These are phyloP conservation scores for Fusarium chuoi DNA, from an alignment of 2,329 filamentous ascomycete species.

Conservation along the genomic window DNA sequence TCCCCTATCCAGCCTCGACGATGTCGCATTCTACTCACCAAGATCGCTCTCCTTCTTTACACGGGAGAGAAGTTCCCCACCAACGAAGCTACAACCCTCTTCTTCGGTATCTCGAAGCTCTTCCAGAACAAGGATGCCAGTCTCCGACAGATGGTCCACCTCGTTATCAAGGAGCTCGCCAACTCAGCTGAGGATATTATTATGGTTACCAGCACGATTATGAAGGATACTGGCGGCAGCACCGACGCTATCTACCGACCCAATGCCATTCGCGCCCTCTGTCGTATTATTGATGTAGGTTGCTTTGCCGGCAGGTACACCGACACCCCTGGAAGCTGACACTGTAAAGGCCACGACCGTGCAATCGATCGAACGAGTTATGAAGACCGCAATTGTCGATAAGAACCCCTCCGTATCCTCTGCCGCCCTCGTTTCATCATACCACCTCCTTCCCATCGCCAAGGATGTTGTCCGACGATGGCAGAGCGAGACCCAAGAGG, in stretches of 20 bases:
- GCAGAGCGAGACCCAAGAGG: constrained; percentile 99
- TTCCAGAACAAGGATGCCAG: constrained; percentile 99
- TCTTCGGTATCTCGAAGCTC: constrained; percentile 98
- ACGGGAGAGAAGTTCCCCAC: constrained; percentile 97
- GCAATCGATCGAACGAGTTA: constrained; percentile 95
- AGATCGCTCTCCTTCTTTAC: constrained; percentile 95
- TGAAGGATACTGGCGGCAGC: constrained; percentile 98
- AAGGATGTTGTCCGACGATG: constrained; percentile 95
- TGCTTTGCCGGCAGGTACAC: constrained; percentile 19
- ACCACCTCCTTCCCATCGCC: constrained; percentile 96
- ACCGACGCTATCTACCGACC: constrained; percentile 94
- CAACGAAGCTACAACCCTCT: constrained; percentile 96
- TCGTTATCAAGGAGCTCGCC: constrained; percentile 97
- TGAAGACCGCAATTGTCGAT: constrained; percentile 99
- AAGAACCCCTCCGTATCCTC: constrained; percentile 98
- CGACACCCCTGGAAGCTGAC: constrained; percentile 44
- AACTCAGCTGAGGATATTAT: constrained; percentile 98
- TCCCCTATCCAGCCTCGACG: constrained; percentile 95
- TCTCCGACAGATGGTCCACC: constrained; percentile 97
- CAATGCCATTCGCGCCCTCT: constrained; percentile 94
- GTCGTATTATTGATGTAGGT: constrained; percentile 93
- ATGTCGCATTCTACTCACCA: constrained; percentile 97
- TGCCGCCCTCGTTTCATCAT: constrained; percentile 94
- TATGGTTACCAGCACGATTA: constrained; percentile 99
- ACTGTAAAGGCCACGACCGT: constrained; percentile 83